Evolutionary conservation across 2,329 filamentous ascomycete species (phyloP), one percentile per base, ranked within the genome.

Genomic region (Amesomyces nigricolor): DNA sequence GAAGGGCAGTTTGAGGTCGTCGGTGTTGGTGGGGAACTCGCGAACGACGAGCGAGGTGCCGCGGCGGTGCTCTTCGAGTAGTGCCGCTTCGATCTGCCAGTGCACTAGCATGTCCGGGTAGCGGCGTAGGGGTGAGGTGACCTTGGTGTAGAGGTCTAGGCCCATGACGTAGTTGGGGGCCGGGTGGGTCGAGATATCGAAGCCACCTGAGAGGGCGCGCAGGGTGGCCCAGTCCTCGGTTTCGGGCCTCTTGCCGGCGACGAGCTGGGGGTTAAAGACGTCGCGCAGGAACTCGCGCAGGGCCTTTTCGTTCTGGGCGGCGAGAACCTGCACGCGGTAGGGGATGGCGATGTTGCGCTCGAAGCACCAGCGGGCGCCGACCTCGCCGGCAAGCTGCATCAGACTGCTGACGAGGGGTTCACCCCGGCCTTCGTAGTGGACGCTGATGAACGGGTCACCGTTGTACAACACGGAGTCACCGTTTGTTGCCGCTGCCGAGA

Each of bases 51-150:
- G 67, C 22, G 68, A 67, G n/a, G 62, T 50, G 38, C 70, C 70
- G 9, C 63, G 62, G 39, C 65, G 68, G 35, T 65, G 60, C 66
- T 79, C 77, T 60, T 76, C 71, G 8, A 72, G 63, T 32, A 87
- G 70, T 9, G 80, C 77, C 2, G 78, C 78, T 63, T 85, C 78
- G 58, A 87, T 80, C 67, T 87, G 83, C 81, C 82, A 87, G 69
- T 87, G 83, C 1, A 80, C 76, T 32, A 87, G 66, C 46, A 87
- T 70, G 67, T 88, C 85, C 5, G 73, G 70, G 68, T 78, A 87
- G 43, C 85, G 78, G 35, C 85, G 81, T n/a, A 88, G 74, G 16
- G 85, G 85, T 48, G 80, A 85, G 7, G 85, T 87, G 39, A 78
- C 78, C 61, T 84, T 86, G 56, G 79, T 72, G 67, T 87, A 86